Evolutionary conservation across 352 stramenopile genomes (phyloP).

Genomic region (Elongisporangium prolatum): DNA sequence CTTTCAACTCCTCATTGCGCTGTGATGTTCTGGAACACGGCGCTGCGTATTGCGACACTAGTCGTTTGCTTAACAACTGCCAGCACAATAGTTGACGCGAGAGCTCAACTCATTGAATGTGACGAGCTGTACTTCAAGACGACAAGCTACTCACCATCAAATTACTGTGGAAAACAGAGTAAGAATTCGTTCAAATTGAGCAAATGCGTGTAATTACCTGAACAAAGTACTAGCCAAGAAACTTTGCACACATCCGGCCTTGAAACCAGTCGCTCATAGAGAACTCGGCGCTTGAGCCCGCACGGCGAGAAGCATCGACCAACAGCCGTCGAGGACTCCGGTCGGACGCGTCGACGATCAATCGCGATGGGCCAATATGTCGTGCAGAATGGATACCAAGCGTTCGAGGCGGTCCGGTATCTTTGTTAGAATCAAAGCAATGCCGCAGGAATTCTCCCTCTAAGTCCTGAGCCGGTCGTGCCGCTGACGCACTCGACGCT

Average conservation of each 20-base stretch:
- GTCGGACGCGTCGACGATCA: background rate
- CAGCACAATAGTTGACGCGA: no score
- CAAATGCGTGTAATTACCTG: background rate
- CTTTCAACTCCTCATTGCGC: no score
- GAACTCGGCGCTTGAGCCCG: conserved; percentile 33
- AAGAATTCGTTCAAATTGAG: no score
- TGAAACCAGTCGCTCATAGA: conserved; percentile 14
- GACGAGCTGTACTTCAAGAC: no score
- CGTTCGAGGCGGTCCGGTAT: background rate
- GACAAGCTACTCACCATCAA: no score
- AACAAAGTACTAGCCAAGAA: background rate
- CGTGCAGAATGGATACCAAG: background rate
- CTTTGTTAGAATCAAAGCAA: background rate
- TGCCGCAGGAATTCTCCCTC: background rate
- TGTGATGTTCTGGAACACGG: no score
- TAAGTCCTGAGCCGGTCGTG: background rate
- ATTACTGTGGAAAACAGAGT: no score
- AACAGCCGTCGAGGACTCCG: background rate
- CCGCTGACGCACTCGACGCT: background rate
- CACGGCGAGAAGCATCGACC: background rate
- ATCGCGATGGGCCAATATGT: background rate
- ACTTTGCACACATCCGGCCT: background rate
- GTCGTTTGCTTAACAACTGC: no score
- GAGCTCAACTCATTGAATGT: no score
- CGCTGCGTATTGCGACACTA: no score